Base-by-base conservation (phyloP, 1,284 basidiomycete species). In the Ustilago esculenta region DNA sequence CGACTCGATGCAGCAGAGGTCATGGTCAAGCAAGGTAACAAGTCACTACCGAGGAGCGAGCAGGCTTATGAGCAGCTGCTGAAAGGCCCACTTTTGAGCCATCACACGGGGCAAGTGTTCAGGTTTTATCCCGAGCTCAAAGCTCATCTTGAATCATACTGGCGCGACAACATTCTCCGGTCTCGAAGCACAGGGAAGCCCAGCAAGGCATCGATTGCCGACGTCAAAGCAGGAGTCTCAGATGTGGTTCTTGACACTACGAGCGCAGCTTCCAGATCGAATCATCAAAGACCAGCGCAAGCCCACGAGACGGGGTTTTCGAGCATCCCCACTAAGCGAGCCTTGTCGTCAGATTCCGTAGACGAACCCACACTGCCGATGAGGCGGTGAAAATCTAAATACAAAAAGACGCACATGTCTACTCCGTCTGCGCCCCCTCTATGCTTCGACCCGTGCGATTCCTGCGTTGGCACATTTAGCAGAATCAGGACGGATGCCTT, bases 1-100 rank as follows among this genome's bases (percentile, higher is more conserved):
- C 87, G 88, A 50, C 83, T 96, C 4, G 85, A 87, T 30, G 87
- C 91, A 0, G 48, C 44, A 11, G 58, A 66, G 20, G 12, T 37
- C 3, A 15, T 66, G 46, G 33, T 58, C 17, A 32, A 34, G 17
- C 21, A 46, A 14, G 50, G 51, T 0, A 47, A 25, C 5, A 51
- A 45, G 23, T 8, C 50, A 5, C 43, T 71, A 27, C 50, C 58
- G 1, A 50, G 37, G 35, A 39, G 52, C 51, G 44, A 52, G 21
- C 21, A 46, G 2, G 30, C 52, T 4, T 73, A 73, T 48, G 66
- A 69, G 18, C 34, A 51, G 21, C 37, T 73, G 24, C 58, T 73
- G 12, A 63, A 57, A n/a, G 51, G 58, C 0, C 35, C 60, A 11
- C 52, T 73, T 1, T 9, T 18, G 34, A 61, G 63, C 50, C 57